Conservation (phyloP, 805 yeast species). For the Candida ponderosae region DNA sequence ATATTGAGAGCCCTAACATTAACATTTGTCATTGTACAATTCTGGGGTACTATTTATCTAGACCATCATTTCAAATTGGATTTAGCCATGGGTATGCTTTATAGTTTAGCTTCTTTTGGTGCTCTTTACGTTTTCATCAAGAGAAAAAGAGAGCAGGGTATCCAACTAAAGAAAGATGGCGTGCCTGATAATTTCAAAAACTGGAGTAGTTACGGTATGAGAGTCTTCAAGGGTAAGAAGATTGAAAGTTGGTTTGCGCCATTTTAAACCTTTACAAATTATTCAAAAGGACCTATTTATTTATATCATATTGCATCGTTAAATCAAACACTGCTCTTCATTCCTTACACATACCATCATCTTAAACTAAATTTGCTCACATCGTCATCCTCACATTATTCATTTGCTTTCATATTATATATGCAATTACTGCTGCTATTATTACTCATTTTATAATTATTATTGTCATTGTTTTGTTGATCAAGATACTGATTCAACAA, state of each 20-base stretch:
- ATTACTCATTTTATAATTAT: too few species aligned
- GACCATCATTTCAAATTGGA: constrained; percentile 71
- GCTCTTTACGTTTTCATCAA: constrained; percentile 29
- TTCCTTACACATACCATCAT: too few species aligned
- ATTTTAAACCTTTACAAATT: too few species aligned
- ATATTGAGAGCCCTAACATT: constrained; percentile 25
- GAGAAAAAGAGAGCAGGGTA: constrained; percentile 24
- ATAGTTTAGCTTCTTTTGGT: constrained; percentile 38
- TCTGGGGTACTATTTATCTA: constrained; percentile 72
- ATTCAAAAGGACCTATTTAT: too few species aligned
- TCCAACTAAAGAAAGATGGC: constrained; percentile 22
- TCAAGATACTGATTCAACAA: too few species aligned
- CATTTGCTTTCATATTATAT: too few species aligned
- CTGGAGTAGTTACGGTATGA: constrained; percentile 55
- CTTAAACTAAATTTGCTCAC: too few species aligned
- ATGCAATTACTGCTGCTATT: too few species aligned
- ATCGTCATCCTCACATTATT: too few species aligned
- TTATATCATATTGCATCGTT: too few species aligned
- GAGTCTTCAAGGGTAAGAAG: constrained; percentile 35
- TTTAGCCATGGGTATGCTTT: constrained; percentile 44
- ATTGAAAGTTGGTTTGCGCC: neutral
- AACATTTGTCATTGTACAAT: constrained; percentile 44
- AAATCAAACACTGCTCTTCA: too few species aligned
- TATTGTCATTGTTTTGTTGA: too few species aligned
- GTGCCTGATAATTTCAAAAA: constrained; percentile 28